These are phyloP conservation scores for Agaricus blazei DNA, from an alignment of 768 basidiomycete genomes.

Conservation along the genomic window DNA sequence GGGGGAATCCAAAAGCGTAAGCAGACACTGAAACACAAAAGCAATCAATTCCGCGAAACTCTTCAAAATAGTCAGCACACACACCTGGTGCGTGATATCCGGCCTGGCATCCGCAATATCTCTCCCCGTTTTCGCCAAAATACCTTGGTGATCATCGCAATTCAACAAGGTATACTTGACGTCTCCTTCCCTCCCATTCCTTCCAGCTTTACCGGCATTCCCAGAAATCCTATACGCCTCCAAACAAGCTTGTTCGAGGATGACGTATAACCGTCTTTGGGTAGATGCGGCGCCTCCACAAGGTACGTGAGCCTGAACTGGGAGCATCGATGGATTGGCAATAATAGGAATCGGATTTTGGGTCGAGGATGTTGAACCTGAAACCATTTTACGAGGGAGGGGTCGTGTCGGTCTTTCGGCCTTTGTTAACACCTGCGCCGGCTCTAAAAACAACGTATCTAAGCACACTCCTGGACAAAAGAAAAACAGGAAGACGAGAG, in stretches of 20 bases:
- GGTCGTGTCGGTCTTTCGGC: slow-evolving; percentile 58
- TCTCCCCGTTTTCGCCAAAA: slow-evolving; percentile 93
- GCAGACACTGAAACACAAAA: slow-evolving; percentile 61
- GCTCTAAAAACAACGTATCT: not conserved
- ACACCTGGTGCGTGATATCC: slow-evolving; percentile 96
- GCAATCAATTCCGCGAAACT: not conserved
- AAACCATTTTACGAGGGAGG: slow-evolving; percentile 53
- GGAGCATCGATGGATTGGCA: slow-evolving; percentile 77
- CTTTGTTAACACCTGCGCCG: slow-evolving; percentile 4
- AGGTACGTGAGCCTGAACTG: slow-evolving; percentile 74
- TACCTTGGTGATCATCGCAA: slow-evolving; percentile 99
- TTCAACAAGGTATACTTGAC: slow-evolving; percentile 96
- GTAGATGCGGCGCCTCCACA: slow-evolving; percentile 45
- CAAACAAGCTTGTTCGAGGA: slow-evolving; percentile 91
- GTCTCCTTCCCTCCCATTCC: slow-evolving; percentile 62
- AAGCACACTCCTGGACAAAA: no score
- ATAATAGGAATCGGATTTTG: slow-evolving; percentile 42
- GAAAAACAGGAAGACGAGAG: no score
- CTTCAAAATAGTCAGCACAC: slow-evolving; percentile 16
- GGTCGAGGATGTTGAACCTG: slow-evolving; percentile 20
- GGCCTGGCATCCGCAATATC: slow-evolving; percentile 99
- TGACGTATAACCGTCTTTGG: slow-evolving; percentile 76
- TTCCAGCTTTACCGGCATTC: slow-evolving; percentile 41
- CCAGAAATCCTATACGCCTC: slow-evolving; percentile 88
- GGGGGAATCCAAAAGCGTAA: slow-evolving; percentile 95